Evolutionary conservation across 2,329 filamentous ascomycete species (phyloP), one percentile per base, ranked within the genome.

Genomic region (Cercospora beticola): DNA sequence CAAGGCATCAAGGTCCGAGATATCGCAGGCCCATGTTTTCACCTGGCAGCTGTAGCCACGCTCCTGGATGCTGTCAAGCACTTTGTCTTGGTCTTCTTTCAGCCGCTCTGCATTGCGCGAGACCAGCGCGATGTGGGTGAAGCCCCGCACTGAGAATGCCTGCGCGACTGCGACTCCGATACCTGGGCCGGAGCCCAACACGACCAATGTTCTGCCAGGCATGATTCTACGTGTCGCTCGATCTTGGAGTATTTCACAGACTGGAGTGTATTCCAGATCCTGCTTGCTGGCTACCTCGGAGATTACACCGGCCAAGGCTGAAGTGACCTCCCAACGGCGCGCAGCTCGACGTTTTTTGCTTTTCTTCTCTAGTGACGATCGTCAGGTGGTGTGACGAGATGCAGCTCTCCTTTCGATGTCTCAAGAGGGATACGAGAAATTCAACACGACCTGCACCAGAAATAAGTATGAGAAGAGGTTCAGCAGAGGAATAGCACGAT

Each of bases 171-270:
- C 72, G 59, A 81, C 77, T 61, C 83, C 83, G 40, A 86, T 85
- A 49, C 84, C 84, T 0, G 83, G 83, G 12, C 84, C 84, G 16
- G 82, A 80, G 68, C 83, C 84, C 61, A 86, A 79, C 61, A 84
- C 67, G 12, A 78, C 54, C 30, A 78, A 70, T 1, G 76, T 78
- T 52, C 73, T 76, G 56, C 73, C 74, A 9, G 74, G 73, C 74
- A 76, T 75, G n/a, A 40, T 68, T 54, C 26, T 9, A 14, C 14
- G 5, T 31, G 26, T 58, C 26, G 14, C 23, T 54, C 30, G 10
- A 21, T 30, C n/a, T 9, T 21, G 61, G 1, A n/a, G 61, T 63
- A 63, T 14, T 63, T 63, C 33, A 12, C 46, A 63, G 61, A 63
- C 61, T 54, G 61, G 14, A 36, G 26, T 28, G 62, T 64, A 56